Conservation (phyloP, 208 protist species). For the Wallacemonas collosoma region DNA sequence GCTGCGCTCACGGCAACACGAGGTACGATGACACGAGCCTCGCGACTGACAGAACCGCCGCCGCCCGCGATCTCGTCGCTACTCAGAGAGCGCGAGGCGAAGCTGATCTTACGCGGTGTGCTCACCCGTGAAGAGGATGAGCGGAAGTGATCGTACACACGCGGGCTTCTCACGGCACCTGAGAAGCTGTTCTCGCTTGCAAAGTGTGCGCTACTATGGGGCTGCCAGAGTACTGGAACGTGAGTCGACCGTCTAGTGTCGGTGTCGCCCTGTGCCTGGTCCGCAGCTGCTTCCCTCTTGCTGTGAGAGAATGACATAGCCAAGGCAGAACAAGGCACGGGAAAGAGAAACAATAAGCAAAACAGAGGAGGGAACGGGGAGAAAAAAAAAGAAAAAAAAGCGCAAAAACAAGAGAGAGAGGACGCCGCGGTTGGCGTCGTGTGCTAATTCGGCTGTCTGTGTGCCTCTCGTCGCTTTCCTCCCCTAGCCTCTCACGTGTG, state of each 20-base stretch:
- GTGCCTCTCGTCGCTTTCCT: too few relatives aligned
- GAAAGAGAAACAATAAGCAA: conserved; percentile 19
- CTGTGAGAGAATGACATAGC: not conserved
- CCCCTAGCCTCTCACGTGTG: too few relatives aligned
- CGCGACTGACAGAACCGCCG: too few relatives aligned
- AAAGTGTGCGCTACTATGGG: not conserved
- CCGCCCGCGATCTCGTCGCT: not conserved
- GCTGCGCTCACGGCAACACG: too few relatives aligned
- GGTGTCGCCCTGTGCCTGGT: not conserved
- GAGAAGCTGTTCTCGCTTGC: not conserved
- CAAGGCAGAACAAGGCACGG: conserved; percentile 7
- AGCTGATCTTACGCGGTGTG: not conserved
- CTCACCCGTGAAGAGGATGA: not conserved
- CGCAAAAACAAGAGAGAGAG: conserved; percentile 8
- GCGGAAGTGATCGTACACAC: not conserved
- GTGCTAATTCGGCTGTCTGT: too few relatives aligned
- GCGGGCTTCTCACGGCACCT: not conserved
- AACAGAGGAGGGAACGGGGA: conserved; percentile 4
- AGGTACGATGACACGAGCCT: too few relatives aligned
- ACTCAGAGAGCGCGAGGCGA: conserved; percentile 7
- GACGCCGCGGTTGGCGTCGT: too few relatives aligned
- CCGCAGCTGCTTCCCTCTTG: not conserved
- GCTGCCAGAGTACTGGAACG: not conserved
- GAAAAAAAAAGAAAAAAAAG: not conserved
- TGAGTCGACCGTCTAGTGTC: not conserved